Conservation (phyloP, 2,329 filamentous ascomycete genomes). For the Zymoseptoria pseudotritici region DNA sequence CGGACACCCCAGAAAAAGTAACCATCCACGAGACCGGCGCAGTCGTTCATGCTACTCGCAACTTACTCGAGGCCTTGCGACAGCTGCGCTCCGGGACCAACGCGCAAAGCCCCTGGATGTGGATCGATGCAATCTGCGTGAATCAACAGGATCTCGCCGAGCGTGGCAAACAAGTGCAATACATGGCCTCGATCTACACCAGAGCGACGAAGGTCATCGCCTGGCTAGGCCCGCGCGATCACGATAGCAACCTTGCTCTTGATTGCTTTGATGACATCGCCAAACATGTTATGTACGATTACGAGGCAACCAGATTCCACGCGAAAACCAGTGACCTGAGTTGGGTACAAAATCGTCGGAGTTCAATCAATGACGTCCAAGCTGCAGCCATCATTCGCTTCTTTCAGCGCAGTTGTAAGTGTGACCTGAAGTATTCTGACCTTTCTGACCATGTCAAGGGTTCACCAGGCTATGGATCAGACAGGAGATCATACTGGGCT, state of each 20-base stretch:
- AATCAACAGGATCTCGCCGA: conserved; percentile 8
- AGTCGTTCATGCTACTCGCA: neutral
- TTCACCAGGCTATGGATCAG: no score
- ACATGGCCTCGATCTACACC: conserved; percentile 8
- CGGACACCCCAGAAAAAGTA: neutral
- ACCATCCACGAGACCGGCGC: neutral
- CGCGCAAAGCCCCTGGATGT: neutral
- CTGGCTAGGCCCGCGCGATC: conserved; percentile 4
- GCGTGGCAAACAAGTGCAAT: conserved; percentile 5
- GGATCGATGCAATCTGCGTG: conserved; percentile 12
- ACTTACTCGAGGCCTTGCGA: neutral
- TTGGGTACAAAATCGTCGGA: no score
- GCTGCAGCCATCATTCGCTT: no score
- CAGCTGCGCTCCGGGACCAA: neutral
- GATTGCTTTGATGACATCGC: neutral
- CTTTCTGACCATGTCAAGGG: no score
- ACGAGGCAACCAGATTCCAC: no score
- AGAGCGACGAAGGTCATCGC: conserved; percentile 4
- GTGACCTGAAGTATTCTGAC: no score
- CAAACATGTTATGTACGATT: neutral
- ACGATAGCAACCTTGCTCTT: neutral
- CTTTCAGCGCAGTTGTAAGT: no score
- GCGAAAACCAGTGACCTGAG: no score
- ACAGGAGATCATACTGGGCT: no score
- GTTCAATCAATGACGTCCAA: no score